Base-by-base conservation (phyloP, 441 rosid genomes). In the Biscutella laevigata region DNA sequence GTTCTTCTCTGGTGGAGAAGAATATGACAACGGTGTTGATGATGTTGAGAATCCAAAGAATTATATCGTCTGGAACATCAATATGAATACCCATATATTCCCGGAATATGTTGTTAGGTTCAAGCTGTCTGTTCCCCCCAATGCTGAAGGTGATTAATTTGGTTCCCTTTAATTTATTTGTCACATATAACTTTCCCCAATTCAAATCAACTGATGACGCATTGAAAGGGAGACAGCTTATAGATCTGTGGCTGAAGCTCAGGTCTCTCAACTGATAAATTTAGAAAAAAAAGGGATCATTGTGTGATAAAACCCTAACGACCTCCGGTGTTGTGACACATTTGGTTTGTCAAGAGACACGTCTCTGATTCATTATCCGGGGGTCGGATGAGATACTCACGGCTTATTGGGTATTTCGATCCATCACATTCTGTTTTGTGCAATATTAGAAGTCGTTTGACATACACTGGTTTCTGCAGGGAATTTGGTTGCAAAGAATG, bases 81-180 rank as follows among this genome's bases (percentile, higher is more conserved):
- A 94, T 69, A 69, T 83, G 78, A 84, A 73, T 73, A 78, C 95
- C 30, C 97, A 89, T 61, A 73, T 94, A 50, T 77, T 56, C 64
- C 96, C 97, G 4, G 99, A 94, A 70, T 89, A 71, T 71, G 76
- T 86, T 71, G 80, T 89, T 80, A 89, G 94, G 79, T 94, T 86
- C 96, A 89, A 89, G 79, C 64, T 70, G 74, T 75, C 76, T 43
- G 30, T 30, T n/a, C n/a, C n/a, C 65, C 64, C 70, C 56, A 66
- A 66, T 66, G 70, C 70, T 66, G 70, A 66, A 66, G 70, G 70
- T 66, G 61, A 66, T 66, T 59, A n/a, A n/a, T n/a, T n/a, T n/a
- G n/a, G n/a, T n/a, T n/a, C n/a, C n/a, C n/a, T n/a, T n/a, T n/a
- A n/a, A n/a, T n/a, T n/a, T n/a, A n/a, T n/a, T n/a, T n/a, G n/a